Evolutionary conservation across 768 basidiomycete genomes (phyloP).

Genomic region (Tubosaeta sp.): DNA sequence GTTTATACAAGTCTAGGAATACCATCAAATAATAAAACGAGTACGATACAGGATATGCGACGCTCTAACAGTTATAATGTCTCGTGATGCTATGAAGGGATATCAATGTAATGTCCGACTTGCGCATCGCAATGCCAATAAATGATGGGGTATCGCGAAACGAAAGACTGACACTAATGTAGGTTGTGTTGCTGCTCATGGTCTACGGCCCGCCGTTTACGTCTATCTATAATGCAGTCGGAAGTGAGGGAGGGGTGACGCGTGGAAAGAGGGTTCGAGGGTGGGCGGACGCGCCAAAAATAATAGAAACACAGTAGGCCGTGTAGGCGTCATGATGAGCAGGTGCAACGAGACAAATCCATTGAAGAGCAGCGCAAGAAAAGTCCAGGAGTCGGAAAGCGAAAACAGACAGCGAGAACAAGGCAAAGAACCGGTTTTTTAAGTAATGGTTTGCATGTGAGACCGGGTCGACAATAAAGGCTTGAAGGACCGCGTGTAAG

Average conservation of each 20-base stretch:
- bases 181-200: conserved; percentile 43
- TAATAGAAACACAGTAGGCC: conserved; percentile 41
- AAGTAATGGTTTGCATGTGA: conserved; percentile 24
- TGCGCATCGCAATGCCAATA: conserved; percentile 44
- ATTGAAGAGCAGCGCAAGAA: conserved; percentile 62
- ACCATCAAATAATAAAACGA: conserved; percentile 26
- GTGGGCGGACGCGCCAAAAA: conserved; percentile 28
- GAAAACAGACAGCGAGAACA: conserved; percentile 24
- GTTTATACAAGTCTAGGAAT: conserved; percentile 3
- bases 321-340: conserved; percentile 43
- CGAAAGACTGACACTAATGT: conserved; percentile 43
- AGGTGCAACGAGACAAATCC: conserved; percentile 54
- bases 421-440: conserved; percentile 13
- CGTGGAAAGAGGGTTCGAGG: conserved; percentile 9
- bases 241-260: conserved; percentile 27
- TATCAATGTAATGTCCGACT: conserved; percentile 43
- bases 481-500: conserved; percentile 10
- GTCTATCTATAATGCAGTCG: conserved; percentile 39
- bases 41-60: conserved; percentile 52
- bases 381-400: conserved; percentile 37
- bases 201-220: conserved; percentile 40
- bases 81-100: conserved; percentile 48
- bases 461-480: conserved; percentile 15
- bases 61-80: conserved; percentile 61
- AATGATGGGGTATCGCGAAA: conserved; percentile 50